Evolutionary conservation across 139 green algal species (phyloP).

Genomic region (Pleodorina starrii): DNA sequence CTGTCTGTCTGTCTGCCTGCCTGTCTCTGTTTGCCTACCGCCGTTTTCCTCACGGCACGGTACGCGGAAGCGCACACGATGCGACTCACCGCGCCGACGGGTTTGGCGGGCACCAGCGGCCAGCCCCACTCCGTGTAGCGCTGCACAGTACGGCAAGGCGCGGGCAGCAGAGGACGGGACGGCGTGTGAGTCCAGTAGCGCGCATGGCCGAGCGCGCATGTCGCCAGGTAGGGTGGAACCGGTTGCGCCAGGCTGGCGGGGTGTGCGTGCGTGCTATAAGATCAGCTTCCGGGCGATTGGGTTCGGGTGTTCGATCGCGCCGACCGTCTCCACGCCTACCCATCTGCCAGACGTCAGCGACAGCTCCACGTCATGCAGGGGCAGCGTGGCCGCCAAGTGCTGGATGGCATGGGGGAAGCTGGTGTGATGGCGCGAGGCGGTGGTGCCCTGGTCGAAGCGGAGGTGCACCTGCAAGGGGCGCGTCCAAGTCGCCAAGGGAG

Average conservation of each 20-base stretch:
- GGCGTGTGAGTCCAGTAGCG: too few species aligned
- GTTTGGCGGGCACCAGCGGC: constrained; percentile 22
- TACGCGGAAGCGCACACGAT: background rate
- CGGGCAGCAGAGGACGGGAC: too few species aligned
- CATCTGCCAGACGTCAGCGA: constrained; percentile 42
- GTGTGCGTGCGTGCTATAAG: background rate
- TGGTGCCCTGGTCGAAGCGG: constrained; percentile 31
- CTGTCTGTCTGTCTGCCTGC: too few species aligned
- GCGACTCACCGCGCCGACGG: constrained; percentile 36
- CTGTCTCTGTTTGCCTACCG: too few species aligned
- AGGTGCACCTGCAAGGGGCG: constrained; percentile 33
- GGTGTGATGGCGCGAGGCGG: constrained; percentile 19
- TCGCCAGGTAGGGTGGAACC: too few species aligned
- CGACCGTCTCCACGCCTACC: background rate
- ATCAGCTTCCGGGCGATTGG: background rate
- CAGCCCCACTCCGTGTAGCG: constrained; percentile 15
- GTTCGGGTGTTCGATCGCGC: background rate
- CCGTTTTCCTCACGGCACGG: too few species aligned
- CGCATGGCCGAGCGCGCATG: too few species aligned
- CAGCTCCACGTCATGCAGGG: constrained; percentile 15
- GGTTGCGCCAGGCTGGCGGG: too few species aligned
- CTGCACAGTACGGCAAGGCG: too few species aligned
- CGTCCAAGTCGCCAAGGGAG: too few species aligned
- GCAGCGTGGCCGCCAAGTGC: constrained; percentile 12
- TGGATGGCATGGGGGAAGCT: constrained; percentile 42